Conservation (phyloP, 2,329 filamentous ascomycete genomes). For the Huntiella abstrusa region DNA sequence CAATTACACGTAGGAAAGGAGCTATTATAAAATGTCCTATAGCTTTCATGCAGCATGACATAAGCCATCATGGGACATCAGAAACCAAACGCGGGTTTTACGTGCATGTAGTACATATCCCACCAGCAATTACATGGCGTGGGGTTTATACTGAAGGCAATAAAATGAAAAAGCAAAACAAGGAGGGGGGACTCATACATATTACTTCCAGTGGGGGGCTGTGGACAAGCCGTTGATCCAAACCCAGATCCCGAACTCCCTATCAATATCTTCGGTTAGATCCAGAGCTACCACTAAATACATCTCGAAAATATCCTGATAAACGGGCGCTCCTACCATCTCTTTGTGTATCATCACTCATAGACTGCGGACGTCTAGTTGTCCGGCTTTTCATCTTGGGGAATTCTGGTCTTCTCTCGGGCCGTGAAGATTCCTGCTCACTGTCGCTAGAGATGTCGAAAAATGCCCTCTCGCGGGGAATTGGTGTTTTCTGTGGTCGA, state of each 20-base stretch:
- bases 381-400: constrained; percentile 3
- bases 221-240: not conserved
- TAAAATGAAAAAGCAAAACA: not conserved
- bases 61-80: too few species aligned
- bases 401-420: constrained; percentile 1
- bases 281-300: constrained; percentile 3
- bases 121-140: too few species aligned
- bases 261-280: constrained; percentile 4
- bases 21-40: too few species aligned
- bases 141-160: not conserved
- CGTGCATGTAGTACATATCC: too few species aligned
- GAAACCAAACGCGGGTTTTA: too few species aligned
- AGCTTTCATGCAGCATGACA: too few species aligned
- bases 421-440: not conserved
- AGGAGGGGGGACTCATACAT: constrained; percentile 2
- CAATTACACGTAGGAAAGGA: too few species aligned
- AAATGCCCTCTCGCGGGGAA: constrained; percentile 8
- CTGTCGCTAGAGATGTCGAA: constrained; percentile 9
- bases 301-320: constrained; percentile 3
- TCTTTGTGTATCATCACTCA: not conserved
- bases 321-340: constrained; percentile 3
- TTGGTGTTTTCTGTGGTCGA: constrained; percentile 1
- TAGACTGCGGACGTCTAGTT: not conserved
- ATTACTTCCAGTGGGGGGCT: not conserved
- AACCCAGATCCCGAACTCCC: not conserved